Conservation (phyloP, 495 filamentous ascomycete species). For the Podospora pseudoanserina region DNA sequence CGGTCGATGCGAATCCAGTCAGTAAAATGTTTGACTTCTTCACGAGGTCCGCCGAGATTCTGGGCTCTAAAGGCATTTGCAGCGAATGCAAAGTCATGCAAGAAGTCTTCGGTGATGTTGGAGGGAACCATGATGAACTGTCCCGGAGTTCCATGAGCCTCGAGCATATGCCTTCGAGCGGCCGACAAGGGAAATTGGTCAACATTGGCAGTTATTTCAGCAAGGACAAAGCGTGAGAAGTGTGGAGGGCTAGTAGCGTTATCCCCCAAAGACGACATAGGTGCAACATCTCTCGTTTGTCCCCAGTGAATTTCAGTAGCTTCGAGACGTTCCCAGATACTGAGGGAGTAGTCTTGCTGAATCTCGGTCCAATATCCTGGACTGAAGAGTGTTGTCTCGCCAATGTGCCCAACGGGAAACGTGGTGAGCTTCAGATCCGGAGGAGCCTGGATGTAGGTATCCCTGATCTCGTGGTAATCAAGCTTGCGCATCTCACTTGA, state of each 20-base stretch:
- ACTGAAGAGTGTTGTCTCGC: background rate
- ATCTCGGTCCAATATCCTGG: background rate
- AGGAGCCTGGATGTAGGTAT: conserved; percentile 40
- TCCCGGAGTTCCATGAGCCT: background rate
- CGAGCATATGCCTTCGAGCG: conserved; percentile 3
- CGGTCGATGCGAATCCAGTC: conserved; percentile 7
- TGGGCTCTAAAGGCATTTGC: conserved; percentile 1
- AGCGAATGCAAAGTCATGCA: conserved; percentile 15
- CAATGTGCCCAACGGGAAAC: background rate
- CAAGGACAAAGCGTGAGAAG: background rate
- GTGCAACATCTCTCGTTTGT: background rate
- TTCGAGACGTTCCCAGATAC: background rate
- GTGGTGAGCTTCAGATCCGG: conserved; percentile 2
- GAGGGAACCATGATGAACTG: conserved; percentile 12
- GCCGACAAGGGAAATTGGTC: conserved; percentile 5
- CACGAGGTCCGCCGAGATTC: background rate
- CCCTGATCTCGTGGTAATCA: conserved; percentile 53
- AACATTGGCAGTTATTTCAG: conserved; percentile 4
- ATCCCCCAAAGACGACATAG: background rate
- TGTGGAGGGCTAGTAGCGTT: background rate
- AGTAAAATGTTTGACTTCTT: conserved; percentile 7
- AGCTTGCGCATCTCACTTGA: conserved; percentile 49
- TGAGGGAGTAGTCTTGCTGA: background rate
- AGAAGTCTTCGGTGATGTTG: conserved; percentile 14
- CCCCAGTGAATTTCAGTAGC: background rate